These are phyloP conservation scores for Malus hybrid DNA, from an alignment of 331 rosid species.

Conservation along the genomic window DNA sequence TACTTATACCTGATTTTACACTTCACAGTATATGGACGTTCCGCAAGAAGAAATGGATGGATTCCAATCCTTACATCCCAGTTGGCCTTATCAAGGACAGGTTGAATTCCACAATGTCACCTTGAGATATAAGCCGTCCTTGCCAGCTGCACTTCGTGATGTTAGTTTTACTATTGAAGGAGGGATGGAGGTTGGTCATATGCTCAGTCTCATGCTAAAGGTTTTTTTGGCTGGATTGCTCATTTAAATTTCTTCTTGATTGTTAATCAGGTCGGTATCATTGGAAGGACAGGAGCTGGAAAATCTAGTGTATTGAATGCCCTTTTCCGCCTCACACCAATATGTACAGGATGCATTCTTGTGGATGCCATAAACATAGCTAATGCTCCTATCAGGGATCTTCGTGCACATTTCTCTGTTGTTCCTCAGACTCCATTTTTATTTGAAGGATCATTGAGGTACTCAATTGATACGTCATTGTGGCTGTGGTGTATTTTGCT, in stretches of 20 bases:
- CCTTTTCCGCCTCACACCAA: conserved; percentile 78
- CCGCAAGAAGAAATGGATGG: conserved; percentile 81
- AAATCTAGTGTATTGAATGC: conserved; percentile 93
- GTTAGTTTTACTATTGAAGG: conserved; percentile 67
- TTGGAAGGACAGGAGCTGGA: conserved; percentile 99
- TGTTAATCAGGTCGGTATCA: conserved; percentile 69
- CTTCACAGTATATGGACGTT: conserved; percentile 72
- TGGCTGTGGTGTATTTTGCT: conserved; percentile 7
- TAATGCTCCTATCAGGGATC: conserved; percentile 62
- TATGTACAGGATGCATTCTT: conserved; percentile 55
- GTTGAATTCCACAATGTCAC: conserved; percentile 77
- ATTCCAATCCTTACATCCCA: conserved; percentile 38
- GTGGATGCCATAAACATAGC: conserved; percentile 70
- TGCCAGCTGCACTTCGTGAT: conserved; percentile 71
- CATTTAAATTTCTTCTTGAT: conserved; percentile 10
- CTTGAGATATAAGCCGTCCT: conserved; percentile 82
- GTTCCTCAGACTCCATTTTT: conserved; percentile 96
- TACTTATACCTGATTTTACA: conserved; percentile 14
- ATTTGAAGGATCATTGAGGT: conserved; percentile 90
- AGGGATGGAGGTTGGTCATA: conserved; percentile 60
- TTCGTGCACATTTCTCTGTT: conserved; percentile 76
- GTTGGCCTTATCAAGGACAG: conserved; percentile 77
- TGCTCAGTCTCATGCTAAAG: neutral
- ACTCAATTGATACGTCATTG: neutral
- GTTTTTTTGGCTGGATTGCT: neutral